phyloP scores from a whole-genome alignment of 345 rosid species.

The Eucalyptus sp. region DNA sequence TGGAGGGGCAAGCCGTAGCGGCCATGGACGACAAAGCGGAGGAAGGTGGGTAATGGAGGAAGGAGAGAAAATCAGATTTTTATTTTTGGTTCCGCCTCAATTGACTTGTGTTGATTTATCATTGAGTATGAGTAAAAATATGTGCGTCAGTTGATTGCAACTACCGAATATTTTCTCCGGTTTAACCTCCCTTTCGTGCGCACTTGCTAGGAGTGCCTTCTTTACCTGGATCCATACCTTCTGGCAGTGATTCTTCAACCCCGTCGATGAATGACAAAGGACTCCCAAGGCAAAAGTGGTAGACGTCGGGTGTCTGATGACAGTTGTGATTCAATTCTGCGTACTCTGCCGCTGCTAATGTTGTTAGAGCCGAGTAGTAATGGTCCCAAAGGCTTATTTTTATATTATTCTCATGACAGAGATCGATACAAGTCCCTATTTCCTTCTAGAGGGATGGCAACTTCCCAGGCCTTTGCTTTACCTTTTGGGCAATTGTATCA shows the following conservation, averaged over 20 bases:
- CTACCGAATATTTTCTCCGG: no score
- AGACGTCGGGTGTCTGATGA: conserved; percentile 43
- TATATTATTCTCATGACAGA: not conserved
- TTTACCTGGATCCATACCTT: conserved; percentile 34
- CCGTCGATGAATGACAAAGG: conserved; percentile 32
- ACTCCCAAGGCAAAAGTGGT: conserved; percentile 19
- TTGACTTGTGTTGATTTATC: no score
- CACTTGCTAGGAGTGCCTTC: conserved; percentile 25
- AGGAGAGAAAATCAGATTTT: no score
- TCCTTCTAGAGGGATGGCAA: not conserved
- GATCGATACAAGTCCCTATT: not conserved
- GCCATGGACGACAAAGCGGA: no score
- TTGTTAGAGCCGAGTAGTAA: conserved; percentile 49
- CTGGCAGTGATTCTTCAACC: conserved; percentile 34
- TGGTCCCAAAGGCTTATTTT: conserved; percentile 9
- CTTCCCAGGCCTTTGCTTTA: not conserved
- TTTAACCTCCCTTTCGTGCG: conserved; percentile 52
- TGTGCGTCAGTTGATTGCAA: no score
- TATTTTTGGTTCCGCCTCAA: no score
- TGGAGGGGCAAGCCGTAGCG: no score
- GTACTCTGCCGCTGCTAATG: conserved; percentile 24
- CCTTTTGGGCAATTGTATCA: not conserved
- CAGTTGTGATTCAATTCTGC: conserved; percentile 42
- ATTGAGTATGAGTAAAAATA: no score
- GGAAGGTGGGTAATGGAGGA: no score